phyloP scores from a whole-genome alignment of 2,329 filamentous ascomycete species.

The Aspergillus flavus region DNA sequence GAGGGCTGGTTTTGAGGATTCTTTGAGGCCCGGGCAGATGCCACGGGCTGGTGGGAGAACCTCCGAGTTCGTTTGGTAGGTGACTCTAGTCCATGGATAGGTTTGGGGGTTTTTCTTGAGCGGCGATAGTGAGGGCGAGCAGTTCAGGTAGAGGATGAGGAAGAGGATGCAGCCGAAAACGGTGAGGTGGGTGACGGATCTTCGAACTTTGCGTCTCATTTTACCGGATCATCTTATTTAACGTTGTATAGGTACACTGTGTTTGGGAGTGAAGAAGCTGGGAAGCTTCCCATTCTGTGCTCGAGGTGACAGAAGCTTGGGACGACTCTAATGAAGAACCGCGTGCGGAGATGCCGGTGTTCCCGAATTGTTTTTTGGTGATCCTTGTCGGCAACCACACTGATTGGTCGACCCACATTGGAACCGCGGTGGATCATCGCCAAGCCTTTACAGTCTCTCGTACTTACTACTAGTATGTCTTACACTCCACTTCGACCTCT shows the following conservation, averaged over 20 bases:
- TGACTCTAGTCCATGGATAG: constrained; percentile 49
- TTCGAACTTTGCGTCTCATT: constrained; percentile 24
- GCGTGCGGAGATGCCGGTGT: neutral
- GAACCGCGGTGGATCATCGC: neutral
- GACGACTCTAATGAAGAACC: neutral
- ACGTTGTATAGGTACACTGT: too few species aligned
- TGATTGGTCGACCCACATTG: too few species aligned
- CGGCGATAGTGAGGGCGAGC: constrained; percentile 25
- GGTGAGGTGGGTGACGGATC: constrained; percentile 37
- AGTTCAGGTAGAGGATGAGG: constrained; percentile 43
- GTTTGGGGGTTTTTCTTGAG: constrained; percentile 23
- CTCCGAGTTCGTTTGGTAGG: constrained; percentile 44
- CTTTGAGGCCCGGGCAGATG: constrained; percentile 45
- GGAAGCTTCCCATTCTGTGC: neutral
- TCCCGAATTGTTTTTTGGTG: neutral
- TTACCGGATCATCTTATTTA: neutral
- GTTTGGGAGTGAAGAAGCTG: neutral
- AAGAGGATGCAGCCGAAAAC: constrained; percentile 38
- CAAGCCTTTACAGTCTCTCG: neutral
- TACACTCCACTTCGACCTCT: neutral
- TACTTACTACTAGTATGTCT: neutral
- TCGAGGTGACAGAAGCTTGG: neutral
- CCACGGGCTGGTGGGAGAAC: constrained; percentile 41
- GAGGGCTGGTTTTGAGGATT: constrained; percentile 46
- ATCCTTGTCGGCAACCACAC: too few species aligned